Percentiles rank a stretch among this genome's conserved stretches.
Evolutionary conservation across 176 grass and related monocot species (phyloP).

Genomic region (Raddia distichophylla): DNA sequence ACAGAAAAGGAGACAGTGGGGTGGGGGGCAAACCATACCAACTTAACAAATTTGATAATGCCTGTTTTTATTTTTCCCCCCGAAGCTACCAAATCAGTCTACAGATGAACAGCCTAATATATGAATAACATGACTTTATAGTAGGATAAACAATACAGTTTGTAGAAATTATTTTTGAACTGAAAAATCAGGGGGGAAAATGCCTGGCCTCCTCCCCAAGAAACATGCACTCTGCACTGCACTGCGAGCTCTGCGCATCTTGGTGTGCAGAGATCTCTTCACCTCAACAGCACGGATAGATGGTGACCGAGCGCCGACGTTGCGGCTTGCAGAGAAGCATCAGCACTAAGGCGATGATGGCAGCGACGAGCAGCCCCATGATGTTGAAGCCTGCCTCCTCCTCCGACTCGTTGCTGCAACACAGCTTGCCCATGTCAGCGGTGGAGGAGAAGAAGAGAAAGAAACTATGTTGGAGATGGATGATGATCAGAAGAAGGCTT

Average conservation of each 20-base stretch:
- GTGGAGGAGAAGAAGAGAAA: not conserved
- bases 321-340: slow-evolving; percentile 56
- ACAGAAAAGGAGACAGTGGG: not conserved
- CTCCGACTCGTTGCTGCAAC: slow-evolving; percentile 51
- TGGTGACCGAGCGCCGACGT: slow-evolving; percentile 42
- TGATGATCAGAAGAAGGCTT: slow-evolving; percentile 20
- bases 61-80: not conserved
- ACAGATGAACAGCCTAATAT: slow-evolving; percentile 24
- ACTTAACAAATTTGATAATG: not conserved
- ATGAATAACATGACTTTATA: slow-evolving; percentile 11
- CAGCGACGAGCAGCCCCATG: slow-evolving; percentile 69
- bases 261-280: not conserved
- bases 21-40: not conserved
- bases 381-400: slow-evolving; percentile 59
- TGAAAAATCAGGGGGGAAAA: slow-evolving; percentile 17
- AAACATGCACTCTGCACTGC: not conserved
- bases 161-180: slow-evolving; percentile 46
- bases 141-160: slow-evolving; percentile 27
- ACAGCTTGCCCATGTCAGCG: slow-evolving; percentile 69
- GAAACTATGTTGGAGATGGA: not conserved
- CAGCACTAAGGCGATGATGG: slow-evolving; percentile 67
- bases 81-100: slow-evolving; percentile 11
- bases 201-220: slow-evolving; percentile 31
- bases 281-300: slow-evolving; percentile 55
- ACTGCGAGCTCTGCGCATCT: not conserved